Evolutionary conservation across 176 grass and related monocot species (phyloP).

Genomic region (Ensete ventricosum): DNA sequence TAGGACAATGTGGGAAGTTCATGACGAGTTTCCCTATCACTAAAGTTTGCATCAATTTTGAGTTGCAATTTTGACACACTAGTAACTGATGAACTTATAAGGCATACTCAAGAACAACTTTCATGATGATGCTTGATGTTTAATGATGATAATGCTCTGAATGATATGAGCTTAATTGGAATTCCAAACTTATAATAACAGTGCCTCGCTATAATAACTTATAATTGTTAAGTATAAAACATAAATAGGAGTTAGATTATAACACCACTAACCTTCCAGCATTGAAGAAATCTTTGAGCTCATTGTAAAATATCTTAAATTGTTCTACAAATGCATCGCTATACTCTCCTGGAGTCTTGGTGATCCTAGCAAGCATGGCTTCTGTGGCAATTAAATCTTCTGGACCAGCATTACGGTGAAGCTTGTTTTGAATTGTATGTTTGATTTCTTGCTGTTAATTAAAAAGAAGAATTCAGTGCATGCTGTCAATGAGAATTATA

Average conservation of each 20-base stretch:
- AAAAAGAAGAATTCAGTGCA: constrained; percentile 16
- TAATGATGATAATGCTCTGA: no score
- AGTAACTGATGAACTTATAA: no score
- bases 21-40: no score
- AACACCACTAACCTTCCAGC: constrained; percentile 59
- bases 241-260: neutral
- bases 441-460: constrained; percentile 94
- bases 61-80: no score
- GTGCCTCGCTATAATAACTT: no score
- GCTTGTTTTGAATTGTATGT: constrained; percentile 99
- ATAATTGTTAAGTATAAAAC: no score
- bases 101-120: no score
- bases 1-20: no score
- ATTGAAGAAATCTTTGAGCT: constrained; percentile 98
- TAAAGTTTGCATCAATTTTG: no score
- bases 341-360: constrained; percentile 65
- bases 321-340: constrained; percentile 73
- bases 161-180: no score
- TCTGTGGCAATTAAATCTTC: constrained; percentile 99
- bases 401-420: constrained; percentile 93
- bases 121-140: no score
- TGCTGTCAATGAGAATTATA: constrained; percentile 13
- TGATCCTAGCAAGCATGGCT: constrained; percentile 86
- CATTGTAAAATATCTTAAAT: constrained; percentile 79
- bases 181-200: no score